Evolutionary conservation across 2,329 filamentous ascomycete genomes (phyloP).

Genomic region (Knufia fluminis): DNA sequence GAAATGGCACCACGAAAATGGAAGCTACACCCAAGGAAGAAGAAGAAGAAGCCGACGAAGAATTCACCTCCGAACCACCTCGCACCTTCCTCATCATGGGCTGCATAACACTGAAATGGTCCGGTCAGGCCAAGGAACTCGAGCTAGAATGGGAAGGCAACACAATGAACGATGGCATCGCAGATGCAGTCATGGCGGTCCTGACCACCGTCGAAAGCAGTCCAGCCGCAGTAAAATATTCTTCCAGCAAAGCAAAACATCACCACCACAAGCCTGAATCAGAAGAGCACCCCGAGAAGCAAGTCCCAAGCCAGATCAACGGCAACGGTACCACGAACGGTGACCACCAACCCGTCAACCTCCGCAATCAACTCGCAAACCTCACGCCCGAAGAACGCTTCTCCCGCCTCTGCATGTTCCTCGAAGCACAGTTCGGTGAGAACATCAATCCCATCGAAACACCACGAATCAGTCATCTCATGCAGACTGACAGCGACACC

Average conservation of each 20-base stretch:
- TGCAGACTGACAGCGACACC: slow-evolving; percentile 27
- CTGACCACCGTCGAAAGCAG: slow-evolving; percentile 87
- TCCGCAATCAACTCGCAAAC: slow-evolving; percentile 63
- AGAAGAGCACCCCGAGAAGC: slow-evolving; percentile 12
- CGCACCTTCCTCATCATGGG: slow-evolving; percentile 68
- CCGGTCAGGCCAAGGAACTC: slow-evolving; percentile 61
- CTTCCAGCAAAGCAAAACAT: slow-evolving; percentile 52
- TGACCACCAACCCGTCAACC: not conserved
- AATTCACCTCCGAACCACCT: slow-evolving; percentile 30
- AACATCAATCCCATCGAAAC: slow-evolving; percentile 67
- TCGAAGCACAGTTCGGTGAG: slow-evolving; percentile 93
- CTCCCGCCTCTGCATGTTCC: slow-evolving; percentile 81
- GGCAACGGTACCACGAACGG: slow-evolving; percentile 9
- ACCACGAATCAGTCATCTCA: slow-evolving; percentile 41
- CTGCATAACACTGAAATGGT: slow-evolving; percentile 73
- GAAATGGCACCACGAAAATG: slow-evolving; percentile 28
- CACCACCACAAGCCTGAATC: slow-evolving; percentile 33
- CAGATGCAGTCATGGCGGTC: slow-evolving; percentile 92
- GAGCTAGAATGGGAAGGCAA: slow-evolving; percentile 97
- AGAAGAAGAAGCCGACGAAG: slow-evolving; percentile 37
- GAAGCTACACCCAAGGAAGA: slow-evolving; percentile 28
- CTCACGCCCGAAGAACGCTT: slow-evolving; percentile 67
- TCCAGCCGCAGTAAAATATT: slow-evolving; percentile 74
- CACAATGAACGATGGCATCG: slow-evolving; percentile 92
- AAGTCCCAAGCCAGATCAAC: not conserved